phyloP scores from a whole-genome alignment of 108 stramenopile genomes.

The Asterionellopsis glacialis region DNA sequence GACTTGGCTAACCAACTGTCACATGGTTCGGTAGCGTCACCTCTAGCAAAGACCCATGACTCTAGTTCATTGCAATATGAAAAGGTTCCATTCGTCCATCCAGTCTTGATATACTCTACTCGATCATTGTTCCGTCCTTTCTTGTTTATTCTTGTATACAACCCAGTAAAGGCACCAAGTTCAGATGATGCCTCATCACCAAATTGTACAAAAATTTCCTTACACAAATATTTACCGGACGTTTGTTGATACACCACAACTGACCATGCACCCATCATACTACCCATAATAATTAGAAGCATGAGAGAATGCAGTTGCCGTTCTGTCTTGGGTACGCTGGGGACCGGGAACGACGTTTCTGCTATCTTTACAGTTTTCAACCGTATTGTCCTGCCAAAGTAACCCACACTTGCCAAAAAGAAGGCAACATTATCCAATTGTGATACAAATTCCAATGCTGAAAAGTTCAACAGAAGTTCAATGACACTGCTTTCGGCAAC shows the following conservation, averaged over 20 bases:
- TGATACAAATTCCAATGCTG: slow-evolving; percentile 4
- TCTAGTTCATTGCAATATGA: not conserved
- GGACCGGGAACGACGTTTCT: too few relatives aligned
- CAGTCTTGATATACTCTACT: not conserved
- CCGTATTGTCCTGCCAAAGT: too few relatives aligned
- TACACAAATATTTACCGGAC: not conserved
- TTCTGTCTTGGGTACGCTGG: too few relatives aligned
- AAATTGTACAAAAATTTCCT: slow-evolving; percentile 4
- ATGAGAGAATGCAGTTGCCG: not conserved
- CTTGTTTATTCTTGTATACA: not conserved
- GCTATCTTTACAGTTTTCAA: too few relatives aligned
- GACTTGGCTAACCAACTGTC: too few relatives aligned
- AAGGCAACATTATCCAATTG: not conserved
- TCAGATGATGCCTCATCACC: slow-evolving; percentile 2
- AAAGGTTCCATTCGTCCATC: not conserved
- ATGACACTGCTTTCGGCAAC: not conserved
- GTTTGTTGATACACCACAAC: not conserved
- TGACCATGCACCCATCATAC: not conserved
- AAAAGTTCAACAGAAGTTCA: slow-evolving; percentile 6
- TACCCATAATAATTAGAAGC: not conserved
- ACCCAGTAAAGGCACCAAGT: slow-evolving; percentile 1
- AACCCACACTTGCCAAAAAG: not conserved
- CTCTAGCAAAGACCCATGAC: not conserved
- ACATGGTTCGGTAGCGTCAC: too few relatives aligned
- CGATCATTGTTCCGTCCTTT: not conserved